These are phyloP conservation scores for Neurospora sp. DNA, from an alignment of 495 filamentous ascomycete species.

Conservation along the genomic window DNA sequence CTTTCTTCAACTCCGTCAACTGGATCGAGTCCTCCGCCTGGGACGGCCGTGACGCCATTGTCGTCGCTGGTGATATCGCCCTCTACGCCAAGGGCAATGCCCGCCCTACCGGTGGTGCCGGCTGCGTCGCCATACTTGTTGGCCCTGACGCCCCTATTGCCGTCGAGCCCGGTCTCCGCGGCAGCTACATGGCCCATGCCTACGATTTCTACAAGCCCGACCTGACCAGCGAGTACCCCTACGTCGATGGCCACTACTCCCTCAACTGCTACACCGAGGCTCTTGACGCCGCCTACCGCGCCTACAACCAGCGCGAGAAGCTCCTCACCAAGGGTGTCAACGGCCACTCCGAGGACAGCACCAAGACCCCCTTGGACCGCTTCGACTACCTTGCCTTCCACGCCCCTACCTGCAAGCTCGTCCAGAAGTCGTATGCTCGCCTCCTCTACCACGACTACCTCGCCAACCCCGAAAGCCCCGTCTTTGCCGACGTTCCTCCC, in stretches of 20 bases:
- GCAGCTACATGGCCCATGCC: conserved; percentile 84
- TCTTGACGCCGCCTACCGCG: conserved; percentile 91
- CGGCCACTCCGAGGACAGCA: conserved; percentile 36
- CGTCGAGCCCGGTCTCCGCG: conserved; percentile 85
- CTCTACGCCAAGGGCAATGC: conserved; percentile 95
- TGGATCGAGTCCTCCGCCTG: conserved; percentile 97
- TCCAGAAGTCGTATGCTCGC: conserved; percentile 88
- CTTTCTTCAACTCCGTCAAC: conserved; percentile 92
- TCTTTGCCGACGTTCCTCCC: conserved; percentile 77
- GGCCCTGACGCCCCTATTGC: conserved; percentile 88
- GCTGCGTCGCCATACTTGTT: conserved; percentile 87
- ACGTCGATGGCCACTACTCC: conserved; percentile 94
- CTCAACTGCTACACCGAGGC: conserved; percentile 93
- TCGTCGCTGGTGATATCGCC: conserved; percentile 93
- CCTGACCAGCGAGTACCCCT: conserved; percentile 92
- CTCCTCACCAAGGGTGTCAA: conserved; percentile 47
- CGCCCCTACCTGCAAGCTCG: conserved; percentile 94
- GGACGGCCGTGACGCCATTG: conserved; percentile 91
- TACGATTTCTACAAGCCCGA: conserved; percentile 99
- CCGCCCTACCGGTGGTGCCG: conserved; percentile 90
- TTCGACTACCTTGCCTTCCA: conserved; percentile 97
- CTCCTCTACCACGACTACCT: conserved; percentile 97
- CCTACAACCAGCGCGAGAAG: conserved; percentile 78
- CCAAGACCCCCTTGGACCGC: conserved; percentile 69
- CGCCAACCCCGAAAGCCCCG: conserved; percentile 58